phyloP scores from a whole-genome alignment of 2,329 filamentous ascomycete species.

The Dissoconium aciculare region DNA sequence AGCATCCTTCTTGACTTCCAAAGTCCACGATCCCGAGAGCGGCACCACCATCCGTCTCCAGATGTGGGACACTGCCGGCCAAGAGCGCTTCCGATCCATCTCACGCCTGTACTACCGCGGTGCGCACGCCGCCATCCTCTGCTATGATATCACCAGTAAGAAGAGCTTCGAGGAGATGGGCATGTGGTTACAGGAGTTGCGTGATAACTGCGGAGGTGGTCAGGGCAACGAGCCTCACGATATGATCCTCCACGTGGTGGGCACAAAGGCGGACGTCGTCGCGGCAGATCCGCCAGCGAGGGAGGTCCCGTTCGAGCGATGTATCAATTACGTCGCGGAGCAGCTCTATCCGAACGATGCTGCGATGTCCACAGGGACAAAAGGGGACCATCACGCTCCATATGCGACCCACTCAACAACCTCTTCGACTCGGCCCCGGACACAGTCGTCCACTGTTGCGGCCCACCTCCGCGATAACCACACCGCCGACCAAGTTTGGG shows the following conservation, averaged over 20 bases:
- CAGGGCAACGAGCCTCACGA: conserved; percentile 33
- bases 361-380: conserved; percentile 5
- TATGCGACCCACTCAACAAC: not conserved
- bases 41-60: conserved; percentile 81
- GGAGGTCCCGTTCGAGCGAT: conserved; percentile 84
- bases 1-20: conserved; percentile 46
- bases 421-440: not conserved
- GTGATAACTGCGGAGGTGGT: conserved; percentile 46
- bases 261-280: conserved; percentile 84
- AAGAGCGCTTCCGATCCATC: conserved; percentile 90
- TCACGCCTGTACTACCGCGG: conserved; percentile 92
- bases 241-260: conserved; percentile 84
- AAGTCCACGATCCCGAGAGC: conserved; percentile 61
- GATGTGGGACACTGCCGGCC: conserved; percentile 92
- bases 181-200: conserved; percentile 73
- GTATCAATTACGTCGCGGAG: conserved; percentile 89
- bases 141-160: conserved; percentile 84
- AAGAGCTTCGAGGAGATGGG: conserved; percentile 84
- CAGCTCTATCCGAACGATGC: conserved; percentile 51
- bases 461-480: not conserved
- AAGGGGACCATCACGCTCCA: conserved; percentile 33
- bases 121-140: conserved; percentile 83
- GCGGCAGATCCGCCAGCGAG: conserved; percentile 63
- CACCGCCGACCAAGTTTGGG: conserved; percentile 64
- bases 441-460: not conserved